These are phyloP conservation scores for Yamadazyma insecticola DNA, from an alignment of 805 yeast species.

Conservation along the genomic window DNA sequence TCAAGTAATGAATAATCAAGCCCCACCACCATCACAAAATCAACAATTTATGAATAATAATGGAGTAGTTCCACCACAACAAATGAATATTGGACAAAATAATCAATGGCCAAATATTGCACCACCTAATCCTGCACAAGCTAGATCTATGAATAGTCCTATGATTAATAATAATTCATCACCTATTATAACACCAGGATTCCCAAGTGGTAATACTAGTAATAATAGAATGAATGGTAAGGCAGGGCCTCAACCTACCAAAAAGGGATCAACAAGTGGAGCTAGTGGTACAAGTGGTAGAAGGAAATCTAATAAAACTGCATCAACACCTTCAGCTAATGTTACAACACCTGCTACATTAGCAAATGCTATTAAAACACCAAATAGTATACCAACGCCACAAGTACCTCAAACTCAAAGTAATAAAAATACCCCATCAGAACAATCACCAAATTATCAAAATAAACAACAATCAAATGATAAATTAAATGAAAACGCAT, in stretches of 20 bases:
- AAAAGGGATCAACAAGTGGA: constrained; percentile 12
- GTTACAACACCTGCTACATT: constrained; percentile 36
- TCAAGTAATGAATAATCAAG: neutral
- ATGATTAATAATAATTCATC: constrained; percentile 4
- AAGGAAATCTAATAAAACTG: constrained; percentile 20
- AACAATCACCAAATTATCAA: constrained; percentile 29
- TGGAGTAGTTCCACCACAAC: constrained; percentile 1
- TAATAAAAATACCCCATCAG: constrained; percentile 39
- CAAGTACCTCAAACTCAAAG: constrained; percentile 32
- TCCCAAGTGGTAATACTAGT: constrained; percentile 1
- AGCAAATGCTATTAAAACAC: constrained; percentile 39
- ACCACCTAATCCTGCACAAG: neutral
- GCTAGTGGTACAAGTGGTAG: constrained; percentile 14
- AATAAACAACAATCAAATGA: constrained; percentile 9
- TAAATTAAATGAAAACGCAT: constrained; percentile 13
- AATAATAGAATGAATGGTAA: constrained; percentile 5
- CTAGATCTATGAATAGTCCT: constrained; percentile 6
- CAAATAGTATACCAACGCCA: constrained; percentile 40
- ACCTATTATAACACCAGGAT: constrained; percentile 20
- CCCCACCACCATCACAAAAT: constrained; percentile 1
- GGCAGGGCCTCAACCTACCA: constrained; percentile 4
- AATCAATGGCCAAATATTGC: constrained; percentile 13
- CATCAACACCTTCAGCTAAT: constrained; percentile 29
- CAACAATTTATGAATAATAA: constrained; percentile 2
- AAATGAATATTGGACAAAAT: constrained; percentile 10